These are phyloP conservation scores for Cystobasidium ongulense DNA, from an alignment of 768 basidiomycete genomes.

Conservation along the genomic window DNA sequence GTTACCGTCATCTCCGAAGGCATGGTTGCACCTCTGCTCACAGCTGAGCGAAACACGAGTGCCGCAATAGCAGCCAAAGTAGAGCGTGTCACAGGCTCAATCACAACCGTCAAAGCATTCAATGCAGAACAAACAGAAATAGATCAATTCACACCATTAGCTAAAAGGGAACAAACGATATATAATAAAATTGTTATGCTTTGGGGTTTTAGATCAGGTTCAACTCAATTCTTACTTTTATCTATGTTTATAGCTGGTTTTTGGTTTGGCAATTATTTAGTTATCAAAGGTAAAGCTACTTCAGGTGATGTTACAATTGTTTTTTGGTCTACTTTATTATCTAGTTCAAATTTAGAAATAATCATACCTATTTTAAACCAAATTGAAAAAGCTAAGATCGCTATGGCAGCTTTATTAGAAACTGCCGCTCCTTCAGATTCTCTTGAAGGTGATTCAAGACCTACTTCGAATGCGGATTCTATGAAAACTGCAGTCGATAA, in stretches of 20 bases:
- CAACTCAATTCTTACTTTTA: conserved; percentile 73
- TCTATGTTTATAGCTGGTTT: conserved; percentile 94
- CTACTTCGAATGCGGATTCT: conserved; percentile 4
- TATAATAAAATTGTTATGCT: conserved; percentile 57
- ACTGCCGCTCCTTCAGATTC: conserved; percentile 47
- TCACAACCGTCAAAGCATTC: conserved; percentile 86
- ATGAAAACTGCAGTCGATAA: conserved; percentile 15
- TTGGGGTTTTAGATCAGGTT: conserved; percentile 65
- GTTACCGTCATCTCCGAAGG: conserved; percentile 68
- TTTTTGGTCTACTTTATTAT: conserved; percentile 94
- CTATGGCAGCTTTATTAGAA: conserved; percentile 61
- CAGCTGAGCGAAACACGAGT: conserved; percentile 58
- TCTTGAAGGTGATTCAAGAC: neutral
- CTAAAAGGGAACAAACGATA: conserved; percentile 50
- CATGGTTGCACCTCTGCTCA: conserved; percentile 60
- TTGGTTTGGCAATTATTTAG: conserved; percentile 86
- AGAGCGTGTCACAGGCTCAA: conserved; percentile 65
- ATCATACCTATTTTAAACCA: conserved; percentile 71
- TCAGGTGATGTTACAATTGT: conserved; percentile 86
- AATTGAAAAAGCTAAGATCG: conserved; percentile 72
- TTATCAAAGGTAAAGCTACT: conserved; percentile 61
- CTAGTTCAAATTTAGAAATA: conserved; percentile 76
- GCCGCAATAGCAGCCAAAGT: conserved; percentile 68
- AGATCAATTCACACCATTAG: conserved; percentile 51
- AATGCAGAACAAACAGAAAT: conserved; percentile 62